Conservation (phyloP, 768 basidiomycete species). For the Boletus rubescentipes region DNA sequence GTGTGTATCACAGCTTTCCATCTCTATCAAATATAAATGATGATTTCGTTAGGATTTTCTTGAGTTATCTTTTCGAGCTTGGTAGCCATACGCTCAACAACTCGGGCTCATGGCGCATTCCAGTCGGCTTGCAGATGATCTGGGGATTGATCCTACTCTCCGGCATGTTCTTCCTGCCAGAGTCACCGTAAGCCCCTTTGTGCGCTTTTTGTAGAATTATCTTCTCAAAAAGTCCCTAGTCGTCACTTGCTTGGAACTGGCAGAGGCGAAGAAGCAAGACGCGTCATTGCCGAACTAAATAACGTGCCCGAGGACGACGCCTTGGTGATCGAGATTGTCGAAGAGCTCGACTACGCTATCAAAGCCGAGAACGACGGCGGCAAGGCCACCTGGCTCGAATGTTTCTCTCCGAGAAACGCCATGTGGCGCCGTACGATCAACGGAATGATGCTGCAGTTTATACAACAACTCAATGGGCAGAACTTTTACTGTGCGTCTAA, state of each 20-base stretch:
- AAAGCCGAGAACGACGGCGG: conserved; percentile 76
- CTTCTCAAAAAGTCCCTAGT: conserved; percentile 31
- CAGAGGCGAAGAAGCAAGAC: conserved; percentile 51
- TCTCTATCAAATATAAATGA: neutral
- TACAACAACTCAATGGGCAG: conserved; percentile 79
- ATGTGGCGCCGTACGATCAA: conserved; percentile 74
- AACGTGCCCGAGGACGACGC: conserved; percentile 56
- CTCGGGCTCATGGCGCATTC: conserved; percentile 71
- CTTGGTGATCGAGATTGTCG: conserved; percentile 57
- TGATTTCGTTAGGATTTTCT: conserved; percentile 51
- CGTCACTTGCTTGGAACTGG: conserved; percentile 69
- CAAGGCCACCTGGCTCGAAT: conserved; percentile 76
- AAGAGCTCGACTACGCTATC: conserved; percentile 66
- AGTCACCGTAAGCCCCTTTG: conserved; percentile 59
- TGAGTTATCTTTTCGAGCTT: conserved; percentile 65
- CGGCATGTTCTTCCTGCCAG: conserved; percentile 77
- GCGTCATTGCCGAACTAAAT: conserved; percentile 66
- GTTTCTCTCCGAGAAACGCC: conserved; percentile 66
- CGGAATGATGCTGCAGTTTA: conserved; percentile 83
- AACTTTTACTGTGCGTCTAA: conserved; percentile 68
- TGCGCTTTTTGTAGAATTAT: neutral
- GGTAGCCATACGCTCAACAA: conserved; percentile 55
- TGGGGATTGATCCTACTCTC: conserved; percentile 68
- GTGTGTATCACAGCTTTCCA: conserved; percentile 33
- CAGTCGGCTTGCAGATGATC: conserved; percentile 71